Evolutionary conservation across 202 grass and related monocot species (phyloP).

Genomic region (Miscanthus sacchariflorus): DNA sequence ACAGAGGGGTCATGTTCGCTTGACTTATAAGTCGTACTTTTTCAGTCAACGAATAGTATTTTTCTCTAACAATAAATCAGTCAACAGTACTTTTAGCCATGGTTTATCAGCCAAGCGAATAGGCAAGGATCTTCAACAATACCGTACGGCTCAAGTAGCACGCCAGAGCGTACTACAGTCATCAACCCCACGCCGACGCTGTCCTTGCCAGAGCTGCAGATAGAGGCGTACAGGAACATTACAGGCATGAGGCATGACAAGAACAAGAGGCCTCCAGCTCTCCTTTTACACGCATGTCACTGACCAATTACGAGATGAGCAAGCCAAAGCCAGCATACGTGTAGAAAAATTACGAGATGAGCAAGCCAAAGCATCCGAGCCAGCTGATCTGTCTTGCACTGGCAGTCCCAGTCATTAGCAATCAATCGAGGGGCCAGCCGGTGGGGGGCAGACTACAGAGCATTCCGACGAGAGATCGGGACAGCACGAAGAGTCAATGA

Average conservation of each 20-base stretch:
- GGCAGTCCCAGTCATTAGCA: neutral
- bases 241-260: too few relatives aligned
- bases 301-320: neutral
- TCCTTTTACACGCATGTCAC: neutral
- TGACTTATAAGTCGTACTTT: too few relatives aligned
- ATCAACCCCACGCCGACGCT: neutral
- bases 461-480: neutral
- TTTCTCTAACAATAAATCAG: too few relatives aligned
- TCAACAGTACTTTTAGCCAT: too few relatives aligned
- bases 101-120: too few relatives aligned
- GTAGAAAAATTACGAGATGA: neutral
- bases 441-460: neutral
- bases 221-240: neutral
- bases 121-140: neutral
- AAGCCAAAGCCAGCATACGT: neutral
- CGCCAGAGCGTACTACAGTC: neutral
- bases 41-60: too few relatives aligned
- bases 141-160: neutral
- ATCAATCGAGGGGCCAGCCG: neutral
- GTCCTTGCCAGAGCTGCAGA: neutral
- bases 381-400: neutral
- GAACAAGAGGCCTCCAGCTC: neutral
- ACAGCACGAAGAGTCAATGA: neutral
- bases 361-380: neutral
- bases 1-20: neutral